phyloP scores from a whole-genome alignment of 2,329 filamentous ascomycete genomes.

The Colletotrichum salicis region DNA sequence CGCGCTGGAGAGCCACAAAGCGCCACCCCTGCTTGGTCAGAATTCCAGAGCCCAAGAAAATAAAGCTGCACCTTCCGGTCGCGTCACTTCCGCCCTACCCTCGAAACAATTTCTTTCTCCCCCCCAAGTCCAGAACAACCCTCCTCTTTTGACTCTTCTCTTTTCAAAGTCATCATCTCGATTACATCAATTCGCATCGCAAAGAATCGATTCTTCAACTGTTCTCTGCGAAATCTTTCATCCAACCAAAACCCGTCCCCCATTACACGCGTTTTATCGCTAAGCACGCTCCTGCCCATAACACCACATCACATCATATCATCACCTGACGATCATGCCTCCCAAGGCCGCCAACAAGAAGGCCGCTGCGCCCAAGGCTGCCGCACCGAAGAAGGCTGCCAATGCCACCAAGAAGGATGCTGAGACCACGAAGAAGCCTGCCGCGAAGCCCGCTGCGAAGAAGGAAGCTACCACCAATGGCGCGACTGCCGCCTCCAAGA shows the following conservation, averaged over 20 bases:
- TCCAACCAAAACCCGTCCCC: background rate
- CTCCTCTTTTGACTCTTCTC: conserved; percentile 1
- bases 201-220: background rate
- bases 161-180: conserved; percentile 6
- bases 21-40: conserved; percentile 31
- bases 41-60: conserved; percentile 35
- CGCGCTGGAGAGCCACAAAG: conserved; percentile 31
- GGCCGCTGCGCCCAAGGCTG: conserved; percentile 41
- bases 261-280: conserved; percentile 26
- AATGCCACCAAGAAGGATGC: conserved; percentile 43
- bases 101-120: conserved; percentile 25
- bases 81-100: conserved; percentile 25
- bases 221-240: background rate
- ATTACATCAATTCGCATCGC: conserved; percentile 18
- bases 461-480: conserved; percentile 43
- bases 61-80: conserved; percentile 34
- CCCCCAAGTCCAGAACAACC: conserved; percentile 18
- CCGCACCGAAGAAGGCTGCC: conserved; percentile 39
- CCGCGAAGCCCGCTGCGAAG: conserved; percentile 38
- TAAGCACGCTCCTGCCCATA: background rate
- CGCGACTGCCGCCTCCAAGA: conserved; percentile 35
- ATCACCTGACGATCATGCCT: conserved; percentile 34
- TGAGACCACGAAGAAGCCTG: conserved; percentile 38
- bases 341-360: conserved; percentile 42
- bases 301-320: background rate